Evolutionary conservation across 352 stramenopile species (phyloP).

Genomic region (Elongisporangium senticosum): DNA sequence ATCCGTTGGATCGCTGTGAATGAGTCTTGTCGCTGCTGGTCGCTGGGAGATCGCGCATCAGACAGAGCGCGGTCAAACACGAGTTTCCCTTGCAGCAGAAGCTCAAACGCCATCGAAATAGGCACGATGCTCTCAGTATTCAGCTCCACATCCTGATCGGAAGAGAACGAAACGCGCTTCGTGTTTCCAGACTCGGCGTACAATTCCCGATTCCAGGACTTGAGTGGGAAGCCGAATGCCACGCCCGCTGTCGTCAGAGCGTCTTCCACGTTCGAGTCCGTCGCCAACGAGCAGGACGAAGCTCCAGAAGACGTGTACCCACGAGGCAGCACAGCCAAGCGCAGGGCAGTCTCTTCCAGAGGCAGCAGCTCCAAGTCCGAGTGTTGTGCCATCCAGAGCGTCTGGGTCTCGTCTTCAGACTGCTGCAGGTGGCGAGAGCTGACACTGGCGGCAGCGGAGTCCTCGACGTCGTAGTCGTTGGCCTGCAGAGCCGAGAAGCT

Average conservation of each 20-base stretch:
- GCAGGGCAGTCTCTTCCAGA: conserved; percentile 12
- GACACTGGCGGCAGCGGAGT: conserved; percentile 2
- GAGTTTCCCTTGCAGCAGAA: conserved; percentile 21
- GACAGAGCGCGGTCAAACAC: conserved; percentile 3
- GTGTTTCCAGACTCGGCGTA: conserved; percentile 8
- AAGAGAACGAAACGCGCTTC: conserved; percentile 2
- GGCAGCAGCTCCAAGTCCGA: neutral
- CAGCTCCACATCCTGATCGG: too few relatives aligned
- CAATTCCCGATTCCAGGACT: conserved; percentile 20
- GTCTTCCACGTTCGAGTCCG: neutral
- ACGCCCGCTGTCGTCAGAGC: conserved; percentile 10
- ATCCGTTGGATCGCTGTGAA: too few relatives aligned
- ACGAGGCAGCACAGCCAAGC: conserved; percentile 1
- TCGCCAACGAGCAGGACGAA: neutral
- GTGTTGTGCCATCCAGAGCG: too few relatives aligned
- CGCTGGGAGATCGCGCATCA: too few relatives aligned
- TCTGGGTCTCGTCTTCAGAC: neutral
- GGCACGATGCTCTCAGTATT: conserved; percentile 10
- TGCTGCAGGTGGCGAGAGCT: conserved; percentile 27
- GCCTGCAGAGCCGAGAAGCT: conserved; percentile 49
- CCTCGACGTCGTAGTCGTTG: conserved; percentile 37
- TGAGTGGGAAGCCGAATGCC: conserved; percentile 24
- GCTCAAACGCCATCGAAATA: conserved; percentile 20
- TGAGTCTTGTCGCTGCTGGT: too few relatives aligned
- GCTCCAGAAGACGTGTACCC: neutral